Base-by-base conservation (phyloP, 495 filamentous ascomycete genomes). In the Pseudotulostoma volvatum region DNA sequence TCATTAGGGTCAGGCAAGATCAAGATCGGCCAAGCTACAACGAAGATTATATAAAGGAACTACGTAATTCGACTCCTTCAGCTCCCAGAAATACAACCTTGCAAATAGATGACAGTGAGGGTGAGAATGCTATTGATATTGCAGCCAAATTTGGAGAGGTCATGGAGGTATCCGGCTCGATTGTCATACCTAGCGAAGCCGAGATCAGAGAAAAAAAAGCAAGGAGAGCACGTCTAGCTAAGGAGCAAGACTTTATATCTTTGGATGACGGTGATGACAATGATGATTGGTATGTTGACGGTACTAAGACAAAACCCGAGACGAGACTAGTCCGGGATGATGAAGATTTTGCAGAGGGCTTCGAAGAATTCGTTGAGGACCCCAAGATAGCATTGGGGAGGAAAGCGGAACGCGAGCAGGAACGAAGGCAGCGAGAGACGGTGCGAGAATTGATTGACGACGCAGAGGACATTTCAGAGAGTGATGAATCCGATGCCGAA, bases 121-220 rank as follows among this genome's bases (percentile, higher is more conserved):
- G 70, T 16, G 70, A 67, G 17, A 59, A 70, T 40, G 61, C 79
- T 2, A 63, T 95, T 4, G 84, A 88, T 48, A 61, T 77, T 9
- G 66, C 68, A 3, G 67, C 73, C 3, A 79, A 80, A 39, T 80
- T 81, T 42, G 75, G 73, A 2, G 59, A 70, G 14, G 39, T 66
- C 13, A 63, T 61, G 53, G 48, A 45, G 18, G 46, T 57, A 8
- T 53, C 56, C 9, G 46, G 46, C 11, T 50, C 44, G 31, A 54
- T 66, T 2, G 51, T 59, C 1, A 86, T 96, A 38, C 81, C 87
- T 2, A 84, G 77, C 17, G 79, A 84, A 50, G 73, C 81, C n/a
- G 81, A 95, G 48, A 94, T 96, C 31, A 70, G 72, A 34, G 86
- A 93, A 55, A 90, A 90, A 63, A 97, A 96, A 61, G 80, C 77